Evolutionary conservation across 257 asterid genomes (phyloP).

Genomic region (Hygrophila difformis): DNA sequence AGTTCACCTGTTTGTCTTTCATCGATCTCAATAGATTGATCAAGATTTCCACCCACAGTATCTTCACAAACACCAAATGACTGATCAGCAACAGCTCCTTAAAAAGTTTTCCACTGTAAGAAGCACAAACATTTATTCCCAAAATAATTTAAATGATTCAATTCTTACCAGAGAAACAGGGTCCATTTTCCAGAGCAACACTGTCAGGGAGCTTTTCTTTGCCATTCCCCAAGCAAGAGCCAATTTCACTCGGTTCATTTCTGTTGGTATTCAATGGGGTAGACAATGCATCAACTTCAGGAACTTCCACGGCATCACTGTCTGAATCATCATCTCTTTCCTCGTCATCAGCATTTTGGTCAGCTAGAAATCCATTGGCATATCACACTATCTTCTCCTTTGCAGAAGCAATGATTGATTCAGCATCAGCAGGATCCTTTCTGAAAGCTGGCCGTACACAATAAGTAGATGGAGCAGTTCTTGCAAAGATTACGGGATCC

Average conservation of each 20-base stretch:
- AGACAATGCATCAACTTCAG: conserved; percentile 73
- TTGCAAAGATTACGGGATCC: conserved; percentile 94
- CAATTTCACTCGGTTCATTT: conserved; percentile 28
- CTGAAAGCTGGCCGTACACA: conserved; percentile 85
- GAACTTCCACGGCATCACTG: conserved; percentile 72
- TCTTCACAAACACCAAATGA: conserved; percentile 27
- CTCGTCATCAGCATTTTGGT: too few species aligned
- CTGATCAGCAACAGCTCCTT: conserved; percentile 9
- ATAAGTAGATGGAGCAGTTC: conserved; percentile 95
- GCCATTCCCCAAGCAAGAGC: conserved; percentile 32
- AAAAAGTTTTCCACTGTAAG: conserved; percentile 7
- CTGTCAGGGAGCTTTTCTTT: conserved; percentile 40
- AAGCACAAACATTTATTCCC: background rate
- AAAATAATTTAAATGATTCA: conserved; percentile 2
- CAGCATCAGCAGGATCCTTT: conserved; percentile 97
- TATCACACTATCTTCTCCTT: conserved; percentile 83
- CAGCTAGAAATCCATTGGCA: conserved; percentile 69
- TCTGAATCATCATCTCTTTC: conserved; percentile 97
- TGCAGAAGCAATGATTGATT: conserved; percentile 65
- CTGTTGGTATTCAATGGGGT: conserved; percentile 43
- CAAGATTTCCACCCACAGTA: conserved; percentile 29
- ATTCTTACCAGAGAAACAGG: conserved; percentile 38
- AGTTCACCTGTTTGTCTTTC: conserved; percentile 84
- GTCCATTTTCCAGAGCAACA: conserved; percentile 30
- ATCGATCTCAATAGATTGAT: conserved; percentile 74